Percentiles rank a stretch among this genome's conserved stretches.
phyloP scores from a whole-genome alignment of 169 alveolate species.

The Amoebophrya sp. region DNA sequence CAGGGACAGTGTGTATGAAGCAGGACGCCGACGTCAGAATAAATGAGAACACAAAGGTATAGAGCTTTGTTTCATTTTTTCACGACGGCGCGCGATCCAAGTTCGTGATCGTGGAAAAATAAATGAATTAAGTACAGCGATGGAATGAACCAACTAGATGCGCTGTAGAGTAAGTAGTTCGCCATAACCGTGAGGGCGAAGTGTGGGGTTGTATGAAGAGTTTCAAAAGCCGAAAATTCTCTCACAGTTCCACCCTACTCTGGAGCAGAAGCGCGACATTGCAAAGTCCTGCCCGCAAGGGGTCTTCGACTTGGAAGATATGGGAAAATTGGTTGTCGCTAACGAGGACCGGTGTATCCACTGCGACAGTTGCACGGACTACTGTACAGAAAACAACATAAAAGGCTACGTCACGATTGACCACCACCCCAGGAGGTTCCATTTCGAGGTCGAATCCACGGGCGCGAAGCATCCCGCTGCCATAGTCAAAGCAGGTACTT shows the following conservation, averaged over 20 bases:
- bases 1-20: not conserved
- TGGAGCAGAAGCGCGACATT: not conserved
- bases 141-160: no score
- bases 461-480: not conserved
- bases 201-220: no score
- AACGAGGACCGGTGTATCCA: not conserved
- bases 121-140: no score
- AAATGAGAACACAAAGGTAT: no score
- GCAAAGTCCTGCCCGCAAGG: not conserved
- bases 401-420: not conserved
- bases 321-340: not conserved
- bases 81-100: no score
- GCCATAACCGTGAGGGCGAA: no score
- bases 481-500: not conserved
- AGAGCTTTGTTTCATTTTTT: no score
- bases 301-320: not conserved
- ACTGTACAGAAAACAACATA: not conserved
- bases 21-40: not conserved
- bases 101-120: no score
- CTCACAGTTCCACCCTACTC: not conserved
- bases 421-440: not conserved
- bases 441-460: not conserved
- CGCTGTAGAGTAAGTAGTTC: no score
- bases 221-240: no score
- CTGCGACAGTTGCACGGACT: not conserved